Conservation (phyloP, 163 green algal genomes). For the Coccomyxa subellipsoidea region DNA sequence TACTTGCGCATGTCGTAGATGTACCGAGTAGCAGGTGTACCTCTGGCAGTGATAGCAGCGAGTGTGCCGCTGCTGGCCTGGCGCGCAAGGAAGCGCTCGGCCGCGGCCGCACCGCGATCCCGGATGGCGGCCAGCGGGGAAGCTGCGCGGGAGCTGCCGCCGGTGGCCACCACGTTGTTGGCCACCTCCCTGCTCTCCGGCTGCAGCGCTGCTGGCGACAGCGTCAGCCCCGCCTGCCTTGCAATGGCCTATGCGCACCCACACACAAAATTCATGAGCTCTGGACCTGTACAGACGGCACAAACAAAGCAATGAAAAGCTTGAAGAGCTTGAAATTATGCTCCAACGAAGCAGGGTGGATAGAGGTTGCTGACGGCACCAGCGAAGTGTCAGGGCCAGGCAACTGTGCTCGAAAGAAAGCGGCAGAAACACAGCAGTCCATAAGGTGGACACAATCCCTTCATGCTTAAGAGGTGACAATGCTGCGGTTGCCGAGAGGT, state of each 20-base stretch:
- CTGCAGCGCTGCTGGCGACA: background rate
- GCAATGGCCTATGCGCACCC: background rate
- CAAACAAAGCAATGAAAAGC: background rate
- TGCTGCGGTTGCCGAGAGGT: background rate
- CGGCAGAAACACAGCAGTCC: too few relatives aligned
- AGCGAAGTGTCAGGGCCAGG: too few relatives aligned
- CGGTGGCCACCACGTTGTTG: background rate
- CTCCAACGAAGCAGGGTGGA: too few relatives aligned
- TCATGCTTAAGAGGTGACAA: too few relatives aligned
- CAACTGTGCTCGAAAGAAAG: too few relatives aligned
- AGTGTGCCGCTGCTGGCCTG: background rate
- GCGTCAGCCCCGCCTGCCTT: background rate
- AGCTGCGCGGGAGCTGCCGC: background rate
- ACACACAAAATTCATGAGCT: too few relatives aligned
- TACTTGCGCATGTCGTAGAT: too few relatives aligned
- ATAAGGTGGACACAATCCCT: too few relatives aligned
- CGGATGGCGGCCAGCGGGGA: background rate
- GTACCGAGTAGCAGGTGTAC: too few relatives aligned
- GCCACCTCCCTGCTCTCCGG: background rate
- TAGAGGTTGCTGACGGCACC: background rate
- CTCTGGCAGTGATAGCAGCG: background rate
- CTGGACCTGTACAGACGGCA: too few relatives aligned
- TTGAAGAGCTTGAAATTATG: too few relatives aligned
- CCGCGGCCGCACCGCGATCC: too few relatives aligned
- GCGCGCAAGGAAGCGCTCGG: background rate